Evolutionary conservation across 352 stramenopile genomes (phyloP).

Genomic region (Phytopythium boreale): DNA sequence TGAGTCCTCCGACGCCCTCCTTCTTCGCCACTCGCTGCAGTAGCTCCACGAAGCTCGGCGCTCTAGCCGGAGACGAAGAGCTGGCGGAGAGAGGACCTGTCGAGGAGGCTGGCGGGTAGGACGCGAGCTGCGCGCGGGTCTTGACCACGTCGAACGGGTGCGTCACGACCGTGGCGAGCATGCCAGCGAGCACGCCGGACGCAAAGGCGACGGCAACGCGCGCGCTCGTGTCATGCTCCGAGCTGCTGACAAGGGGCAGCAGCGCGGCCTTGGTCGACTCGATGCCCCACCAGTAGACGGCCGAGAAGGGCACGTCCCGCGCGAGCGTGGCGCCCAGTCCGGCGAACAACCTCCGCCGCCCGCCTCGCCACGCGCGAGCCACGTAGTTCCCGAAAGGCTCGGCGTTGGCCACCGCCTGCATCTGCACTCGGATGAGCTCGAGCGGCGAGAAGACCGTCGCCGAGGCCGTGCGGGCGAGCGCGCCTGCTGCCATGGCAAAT

Average conservation of each 20-base stretch:
- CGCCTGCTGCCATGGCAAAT: constrained; percentile 50
- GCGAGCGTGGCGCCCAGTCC: constrained; percentile 89
- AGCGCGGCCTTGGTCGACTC: constrained; percentile 77
- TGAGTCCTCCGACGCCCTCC: constrained; percentile 44
- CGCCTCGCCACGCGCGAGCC: constrained; percentile 33
- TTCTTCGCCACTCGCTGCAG: constrained; percentile 39
- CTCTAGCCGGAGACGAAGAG: background rate
- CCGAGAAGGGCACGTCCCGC: constrained; percentile 94
- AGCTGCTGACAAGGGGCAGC: constrained; percentile 20
- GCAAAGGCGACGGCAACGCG: constrained; percentile 74
- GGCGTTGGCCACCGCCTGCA: constrained; percentile 66
- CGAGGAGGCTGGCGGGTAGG: constrained; percentile 33
- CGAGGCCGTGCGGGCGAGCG: constrained; percentile 42
- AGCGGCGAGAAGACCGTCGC: constrained; percentile 80
- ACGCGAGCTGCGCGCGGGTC: constrained; percentile 77
- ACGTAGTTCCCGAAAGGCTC: constrained; percentile 50
- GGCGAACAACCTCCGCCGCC: constrained; percentile 41
- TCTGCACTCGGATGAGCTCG: constrained; percentile 85
- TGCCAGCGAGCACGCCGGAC: constrained; percentile 73
- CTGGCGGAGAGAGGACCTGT: background rate
- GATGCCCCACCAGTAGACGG: constrained; percentile 92
- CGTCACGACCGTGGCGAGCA: constrained; percentile 87
- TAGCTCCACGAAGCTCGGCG: constrained; percentile 35
- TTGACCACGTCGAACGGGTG: constrained; percentile 97
- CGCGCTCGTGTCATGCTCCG: constrained; percentile 18